A percentile compares a stretch with the other conserved stretches of the same genome.
phyloP scores from a whole-genome alignment of 176 grass and related monocot genomes.

The Lolium perenne region DNA sequence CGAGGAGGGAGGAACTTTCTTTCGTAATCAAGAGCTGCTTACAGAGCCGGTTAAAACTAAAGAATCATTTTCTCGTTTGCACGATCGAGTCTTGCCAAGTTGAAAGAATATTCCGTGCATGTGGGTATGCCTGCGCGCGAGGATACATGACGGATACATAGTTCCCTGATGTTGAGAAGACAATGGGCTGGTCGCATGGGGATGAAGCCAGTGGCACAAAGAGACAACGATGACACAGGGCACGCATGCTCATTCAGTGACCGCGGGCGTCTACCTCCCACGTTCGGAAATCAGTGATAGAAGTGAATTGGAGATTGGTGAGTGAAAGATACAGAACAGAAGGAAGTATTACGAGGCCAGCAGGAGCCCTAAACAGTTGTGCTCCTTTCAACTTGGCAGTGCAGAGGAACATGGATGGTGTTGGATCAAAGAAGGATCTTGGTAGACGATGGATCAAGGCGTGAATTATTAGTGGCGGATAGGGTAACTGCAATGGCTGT shows the following conservation, averaged over 20 bases:
- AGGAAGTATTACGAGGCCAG: too few relatives aligned
- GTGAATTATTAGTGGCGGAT: not conserved
- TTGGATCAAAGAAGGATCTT: not conserved
- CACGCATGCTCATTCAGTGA: too few relatives aligned
- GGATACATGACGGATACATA: not conserved
- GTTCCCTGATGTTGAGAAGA: slow-evolving; percentile 7
- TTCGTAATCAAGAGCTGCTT: not conserved
- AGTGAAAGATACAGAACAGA: too few relatives aligned
- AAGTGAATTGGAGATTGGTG: too few relatives aligned
- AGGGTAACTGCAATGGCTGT: not conserved
- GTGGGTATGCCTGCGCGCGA: not conserved
- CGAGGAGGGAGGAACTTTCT: not conserved
- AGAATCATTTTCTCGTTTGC: not conserved
- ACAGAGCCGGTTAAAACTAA: not conserved
- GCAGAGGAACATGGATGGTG: not conserved
- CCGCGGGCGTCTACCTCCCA: too few relatives aligned
- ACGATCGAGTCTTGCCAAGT: not conserved
- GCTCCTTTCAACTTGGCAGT: not conserved
- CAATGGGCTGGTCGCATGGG: not conserved
- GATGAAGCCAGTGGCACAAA: not conserved
- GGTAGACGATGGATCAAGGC: not conserved
- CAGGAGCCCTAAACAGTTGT: not conserved
- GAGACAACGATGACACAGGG: not conserved
- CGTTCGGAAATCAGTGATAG: too few relatives aligned
- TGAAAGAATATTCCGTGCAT: not conserved